Conservation (phyloP, 768 basidiomycete species). For the Plicaturopsis crispa region DNA sequence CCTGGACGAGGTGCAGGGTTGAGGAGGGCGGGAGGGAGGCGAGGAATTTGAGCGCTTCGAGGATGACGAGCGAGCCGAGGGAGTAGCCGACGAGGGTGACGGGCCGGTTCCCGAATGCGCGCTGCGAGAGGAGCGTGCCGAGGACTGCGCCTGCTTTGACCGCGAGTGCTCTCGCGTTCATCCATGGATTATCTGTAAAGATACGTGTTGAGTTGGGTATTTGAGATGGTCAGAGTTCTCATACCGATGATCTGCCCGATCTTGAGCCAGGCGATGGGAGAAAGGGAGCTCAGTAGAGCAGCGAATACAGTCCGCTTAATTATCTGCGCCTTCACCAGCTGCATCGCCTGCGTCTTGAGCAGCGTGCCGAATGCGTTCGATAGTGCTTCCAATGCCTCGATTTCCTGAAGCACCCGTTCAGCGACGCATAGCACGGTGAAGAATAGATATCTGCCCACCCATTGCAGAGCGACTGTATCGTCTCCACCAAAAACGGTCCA, state of each 20-base stretch:
- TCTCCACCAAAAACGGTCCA: conserved; percentile 43
- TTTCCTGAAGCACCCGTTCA: too few species aligned
- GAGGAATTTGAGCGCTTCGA: conserved; percentile 45
- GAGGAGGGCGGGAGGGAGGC: conserved; percentile 33
- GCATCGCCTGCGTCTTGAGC: conserved; percentile 40
- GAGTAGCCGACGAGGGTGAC: conserved; percentile 51
- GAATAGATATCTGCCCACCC: conserved; percentile 29
- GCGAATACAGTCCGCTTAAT: conserved; percentile 46
- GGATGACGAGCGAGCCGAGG: conserved; percentile 47
- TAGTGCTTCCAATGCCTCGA: conserved; percentile 41
- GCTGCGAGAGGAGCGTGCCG: conserved; percentile 39
- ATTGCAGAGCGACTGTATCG: conserved; percentile 50
- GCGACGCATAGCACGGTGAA: too few species aligned
- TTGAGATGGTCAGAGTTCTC: too few species aligned
- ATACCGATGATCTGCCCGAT: conserved; percentile 47
- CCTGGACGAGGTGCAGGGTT: conserved; percentile 41
- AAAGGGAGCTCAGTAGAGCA: conserved; percentile 38
- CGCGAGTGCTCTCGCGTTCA: conserved; percentile 45
- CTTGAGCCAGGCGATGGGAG: conserved; percentile 41
- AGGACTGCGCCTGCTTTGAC: conserved; percentile 47
- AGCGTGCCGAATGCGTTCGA: conserved; percentile 38
- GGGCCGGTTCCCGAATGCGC: conserved; percentile 47
- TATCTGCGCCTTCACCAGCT: conserved; percentile 39
- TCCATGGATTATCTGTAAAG: conserved; percentile 49
- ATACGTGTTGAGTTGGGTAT: too few species aligned